Evolutionary conservation across 192 early-diverging fungal species (phyloP).

Genomic region (Diversispora epigaea): DNA sequence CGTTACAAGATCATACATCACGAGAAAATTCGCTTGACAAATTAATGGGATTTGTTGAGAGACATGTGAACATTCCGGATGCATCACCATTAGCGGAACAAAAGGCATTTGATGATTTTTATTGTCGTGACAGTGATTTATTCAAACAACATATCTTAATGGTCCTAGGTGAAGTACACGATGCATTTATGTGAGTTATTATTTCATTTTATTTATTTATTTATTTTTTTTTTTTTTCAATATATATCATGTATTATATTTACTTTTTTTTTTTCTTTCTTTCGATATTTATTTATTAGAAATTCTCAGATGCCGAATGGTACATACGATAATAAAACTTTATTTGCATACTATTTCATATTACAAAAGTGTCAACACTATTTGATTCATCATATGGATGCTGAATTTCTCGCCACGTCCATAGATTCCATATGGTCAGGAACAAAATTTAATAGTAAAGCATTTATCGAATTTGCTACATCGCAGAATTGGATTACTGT

Average conservation of each 20-base stretch:
- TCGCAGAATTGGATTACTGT: constrained; percentile 30
- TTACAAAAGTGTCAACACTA: constrained; percentile 24
- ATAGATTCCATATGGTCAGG: constrained; percentile 21
- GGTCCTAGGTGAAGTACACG: constrained; percentile 30
- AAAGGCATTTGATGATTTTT: constrained; percentile 8
- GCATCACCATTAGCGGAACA: neutral
- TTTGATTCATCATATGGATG: neutral
- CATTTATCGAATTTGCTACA: constrained; percentile 16
- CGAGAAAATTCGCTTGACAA: constrained; percentile 18
- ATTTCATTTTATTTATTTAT: neutral
- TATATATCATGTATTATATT: no score
- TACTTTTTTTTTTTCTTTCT: neutral
- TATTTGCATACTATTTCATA: constrained; percentile 23
- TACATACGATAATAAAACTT: constrained; percentile 23
- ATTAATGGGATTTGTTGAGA: constrained; percentile 21
- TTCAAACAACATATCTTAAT: constrained; percentile 27
- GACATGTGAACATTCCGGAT: constrained; percentile 11
- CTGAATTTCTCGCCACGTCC: neutral
- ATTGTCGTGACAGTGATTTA: constrained; percentile 21
- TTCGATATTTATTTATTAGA: neutral
- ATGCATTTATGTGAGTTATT: constrained; percentile 27
- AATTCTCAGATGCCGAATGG: constrained; percentile 6
- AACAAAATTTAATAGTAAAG: neutral
- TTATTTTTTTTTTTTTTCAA: no score
- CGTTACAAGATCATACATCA: neutral